phyloP scores from a whole-genome alignment of 2,329 filamentous ascomycete species.

The Arachnomyces sp. region DNA sequence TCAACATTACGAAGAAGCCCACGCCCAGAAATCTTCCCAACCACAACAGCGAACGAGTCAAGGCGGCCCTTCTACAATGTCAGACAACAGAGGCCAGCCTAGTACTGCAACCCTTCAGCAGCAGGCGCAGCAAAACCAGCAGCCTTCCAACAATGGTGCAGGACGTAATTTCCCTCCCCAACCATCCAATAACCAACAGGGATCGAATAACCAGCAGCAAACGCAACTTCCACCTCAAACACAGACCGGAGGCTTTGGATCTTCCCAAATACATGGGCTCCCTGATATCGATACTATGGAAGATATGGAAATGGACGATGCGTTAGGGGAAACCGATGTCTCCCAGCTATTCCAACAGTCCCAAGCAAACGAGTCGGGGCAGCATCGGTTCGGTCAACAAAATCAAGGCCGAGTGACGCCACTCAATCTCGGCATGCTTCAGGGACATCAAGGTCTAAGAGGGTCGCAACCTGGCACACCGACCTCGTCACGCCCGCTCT shows the following conservation, averaged over 20 bases:
- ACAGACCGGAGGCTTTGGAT: conserved; percentile 11
- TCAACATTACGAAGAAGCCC: conserved; percentile 92
- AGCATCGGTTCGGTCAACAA: conserved; percentile 51
- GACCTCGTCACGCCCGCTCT: conserved; percentile 59
- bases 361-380: conserved; percentile 61
- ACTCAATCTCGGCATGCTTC: conserved; percentile 71
- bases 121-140: conserved; percentile 13
- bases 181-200: neutral
- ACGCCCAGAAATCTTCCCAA: conserved; percentile 60
- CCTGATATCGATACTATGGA: conserved; percentile 31
- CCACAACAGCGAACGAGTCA: conserved; percentile 42
- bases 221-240: conserved; percentile 14
- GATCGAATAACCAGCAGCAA: conserved; percentile 1
- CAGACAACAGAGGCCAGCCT: conserved; percentile 40
- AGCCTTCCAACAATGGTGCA: conserved; percentile 2
- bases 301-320: conserved; percentile 96
- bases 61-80: conserved; percentile 34
- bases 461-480: conserved; percentile 83
- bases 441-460: conserved; percentile 67
- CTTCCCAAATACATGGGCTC: conserved; percentile 20
- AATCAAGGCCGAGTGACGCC: conserved; percentile 53
- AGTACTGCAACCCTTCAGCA: conserved; percentile 18
- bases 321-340: conserved; percentile 45
- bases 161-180: conserved; percentile 4
- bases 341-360: conserved; percentile 42